Percentiles rank a stretch among this genome's conserved stretches.
phyloP scores from a whole-genome alignment of 2,329 filamentous ascomycete genomes.

The Alternaria brassicicola region DNA sequence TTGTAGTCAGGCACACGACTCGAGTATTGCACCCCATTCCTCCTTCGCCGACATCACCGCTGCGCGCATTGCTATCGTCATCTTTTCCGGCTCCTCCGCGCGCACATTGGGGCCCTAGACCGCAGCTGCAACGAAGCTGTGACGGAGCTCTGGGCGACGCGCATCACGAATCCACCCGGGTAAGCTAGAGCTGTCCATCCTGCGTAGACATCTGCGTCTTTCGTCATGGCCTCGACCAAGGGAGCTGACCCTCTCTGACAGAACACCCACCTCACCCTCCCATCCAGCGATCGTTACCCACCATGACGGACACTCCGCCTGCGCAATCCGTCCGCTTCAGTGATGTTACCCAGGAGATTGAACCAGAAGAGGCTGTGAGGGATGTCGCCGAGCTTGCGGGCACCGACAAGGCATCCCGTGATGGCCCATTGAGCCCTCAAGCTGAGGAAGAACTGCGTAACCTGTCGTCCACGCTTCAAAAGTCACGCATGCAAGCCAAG shows the following conservation, averaged over 20 bases:
- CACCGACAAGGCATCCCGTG: constrained; percentile 22
- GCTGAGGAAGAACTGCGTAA: constrained; percentile 70
- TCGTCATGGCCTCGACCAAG: constrained; percentile 26
- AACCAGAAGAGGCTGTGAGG: constrained; percentile 42
- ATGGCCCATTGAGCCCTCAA: constrained; percentile 50
- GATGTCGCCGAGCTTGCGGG: constrained; percentile 40
- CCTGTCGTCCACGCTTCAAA: constrained; percentile 74
- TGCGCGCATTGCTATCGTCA: not conserved
- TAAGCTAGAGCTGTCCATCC: constrained; percentile 28
- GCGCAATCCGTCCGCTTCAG: constrained; percentile 49
- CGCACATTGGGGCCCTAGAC: constrained; percentile 12
- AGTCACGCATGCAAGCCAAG: constrained; percentile 77
- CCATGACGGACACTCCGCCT: constrained; percentile 35
- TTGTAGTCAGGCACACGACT: constrained; percentile 18
- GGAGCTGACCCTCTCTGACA: constrained; percentile 17
- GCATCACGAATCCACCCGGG: constrained; percentile 17
- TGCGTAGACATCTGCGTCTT: constrained; percentile 26
- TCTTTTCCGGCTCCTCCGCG: constrained; percentile 15
- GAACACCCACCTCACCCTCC: constrained; percentile 7
- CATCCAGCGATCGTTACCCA: constrained; percentile 10
- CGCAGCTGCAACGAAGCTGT: constrained; percentile 9
- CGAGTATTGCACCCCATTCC: constrained; percentile 5
- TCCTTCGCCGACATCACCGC: constrained; percentile 8
- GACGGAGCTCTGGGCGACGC: constrained; percentile 16
- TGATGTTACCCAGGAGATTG: constrained; percentile 48